Evolutionary conservation across 805 yeast genomes (phyloP).

Genomic region (Starmerella potacharoeniae): DNA sequence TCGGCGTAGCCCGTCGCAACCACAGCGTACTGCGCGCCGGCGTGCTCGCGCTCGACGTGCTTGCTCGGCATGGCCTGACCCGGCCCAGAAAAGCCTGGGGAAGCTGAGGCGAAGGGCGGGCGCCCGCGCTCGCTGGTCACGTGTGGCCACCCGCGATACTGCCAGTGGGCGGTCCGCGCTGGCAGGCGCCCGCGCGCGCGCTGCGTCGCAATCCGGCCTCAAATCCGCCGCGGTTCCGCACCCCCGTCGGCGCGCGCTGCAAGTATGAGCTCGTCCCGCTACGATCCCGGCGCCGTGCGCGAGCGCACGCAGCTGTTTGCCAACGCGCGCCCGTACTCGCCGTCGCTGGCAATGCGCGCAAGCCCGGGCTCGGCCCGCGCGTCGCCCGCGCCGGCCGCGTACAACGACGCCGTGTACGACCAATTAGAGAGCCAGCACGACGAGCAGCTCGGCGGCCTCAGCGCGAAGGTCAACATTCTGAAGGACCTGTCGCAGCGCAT

Average conservation of each 20-base stretch:
- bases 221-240: no score
- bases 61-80: neutral
- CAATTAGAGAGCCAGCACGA: constrained; percentile 58
- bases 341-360: constrained; percentile 16
- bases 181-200: no score
- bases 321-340: constrained; percentile 25
- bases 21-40: constrained; percentile 24
- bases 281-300: constrained; percentile 16
- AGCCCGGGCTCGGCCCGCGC: neutral
- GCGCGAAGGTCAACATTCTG: constrained; percentile 42
- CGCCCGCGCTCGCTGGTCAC: neutral
- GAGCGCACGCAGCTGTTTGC: constrained; percentile 33
- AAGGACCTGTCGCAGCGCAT: constrained; percentile 46
- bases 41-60: constrained; percentile 11
- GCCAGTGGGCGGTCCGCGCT: neutral
- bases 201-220: no score
- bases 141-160: neutral
- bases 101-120: no score
- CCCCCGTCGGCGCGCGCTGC: no score
- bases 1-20: constrained; percentile 25
- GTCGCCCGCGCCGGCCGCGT: constrained; percentile 21
- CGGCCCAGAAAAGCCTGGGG: no score
- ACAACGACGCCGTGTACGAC: constrained; percentile 43
- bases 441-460: constrained; percentile 44
- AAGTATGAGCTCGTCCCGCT: constrained; percentile 13